Evolutionary conservation across 2,329 filamentous ascomycete genomes (phyloP), one percentile per base, ranked within the genome.

Genomic region (Septoria linicola): DNA sequence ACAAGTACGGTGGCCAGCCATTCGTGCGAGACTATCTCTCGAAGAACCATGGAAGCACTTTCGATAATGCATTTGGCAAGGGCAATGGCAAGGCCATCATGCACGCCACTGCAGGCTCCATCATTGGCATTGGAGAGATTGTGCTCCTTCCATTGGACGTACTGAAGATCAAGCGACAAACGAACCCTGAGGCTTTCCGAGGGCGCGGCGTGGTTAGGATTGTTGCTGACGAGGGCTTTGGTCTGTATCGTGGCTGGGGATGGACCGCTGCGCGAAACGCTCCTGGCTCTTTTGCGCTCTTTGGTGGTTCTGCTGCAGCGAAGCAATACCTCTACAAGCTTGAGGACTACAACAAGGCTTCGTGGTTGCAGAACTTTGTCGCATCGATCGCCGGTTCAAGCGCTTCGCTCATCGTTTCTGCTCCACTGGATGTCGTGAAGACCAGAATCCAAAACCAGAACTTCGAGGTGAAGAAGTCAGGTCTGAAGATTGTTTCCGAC

Each of bases 91-190:
- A 99, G 80, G 92, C 93, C 11, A 90, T 99, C 65, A 87, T 99
- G 87, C 89, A 96, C 76, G 96, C 93, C 17, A 95, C 89, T 44
- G 93, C 93, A 58, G 93, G 93, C 58, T 92, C 88, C 75, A 69
- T 99, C 66, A 95, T 99, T 67, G 93, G 93, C 65, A 96, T 99
- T 65, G 93, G 93, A 68, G 93, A 99, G 77, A 95, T 99, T 60
- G 82, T 99, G 53, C 82, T 99, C 23, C 82, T 99, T 34, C 93
- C 93, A 35, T 83, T 99, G 55, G 93, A 99, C 65, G 92, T 99
- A 32, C 82, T 99, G 58, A 99, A 99, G 82, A 99, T 99, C 78
- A 99, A 99, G 82, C 85, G 93, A 66, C 93, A 99, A 78, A 99
- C 93, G 62, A 99, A 99, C 79, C 93, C 93, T 34, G 93, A 97